phyloP scores from a whole-genome alignment of 305 asterid genomes.

The Fraxinus velutina region DNA sequence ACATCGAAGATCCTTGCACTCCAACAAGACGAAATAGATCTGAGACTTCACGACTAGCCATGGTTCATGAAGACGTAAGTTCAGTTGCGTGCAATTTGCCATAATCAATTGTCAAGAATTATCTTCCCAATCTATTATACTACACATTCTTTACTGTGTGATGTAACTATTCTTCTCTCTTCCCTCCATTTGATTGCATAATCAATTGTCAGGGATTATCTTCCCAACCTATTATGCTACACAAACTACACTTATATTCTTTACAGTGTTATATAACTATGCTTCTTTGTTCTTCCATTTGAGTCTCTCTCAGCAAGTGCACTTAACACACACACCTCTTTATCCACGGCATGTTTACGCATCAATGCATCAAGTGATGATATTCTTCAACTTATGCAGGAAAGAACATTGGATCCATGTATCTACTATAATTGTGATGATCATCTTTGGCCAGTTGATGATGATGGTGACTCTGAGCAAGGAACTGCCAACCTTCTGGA shows the following conservation, averaged over 20 bases:
- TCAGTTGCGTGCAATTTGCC: background rate
- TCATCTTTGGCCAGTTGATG: conserved; percentile 46
- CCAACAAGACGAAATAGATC: conserved; percentile 37
- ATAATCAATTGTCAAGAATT: background rate
- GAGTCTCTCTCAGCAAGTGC: background rate
- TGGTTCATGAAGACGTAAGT: conserved; percentile 69
- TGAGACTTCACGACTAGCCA: conserved; percentile 27
- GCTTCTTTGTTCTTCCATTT: background rate
- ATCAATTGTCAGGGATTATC: background rate
- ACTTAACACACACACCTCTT: background rate
- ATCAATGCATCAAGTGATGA: background rate
- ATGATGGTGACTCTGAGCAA: conserved; percentile 38
- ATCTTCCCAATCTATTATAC: background rate
- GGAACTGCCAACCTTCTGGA: conserved; percentile 22
- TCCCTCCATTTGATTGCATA: background rate
- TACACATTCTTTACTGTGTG: background rate
- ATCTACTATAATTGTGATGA: conserved; percentile 69
- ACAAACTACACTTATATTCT: background rate
- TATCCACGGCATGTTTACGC: background rate
- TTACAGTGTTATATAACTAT: background rate
- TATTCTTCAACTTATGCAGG: conserved; percentile 37
- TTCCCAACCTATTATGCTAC: background rate
- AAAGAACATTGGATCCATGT: conserved; percentile 51
- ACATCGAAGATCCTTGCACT: conserved; percentile 31
- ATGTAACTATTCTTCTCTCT: background rate